These are phyloP conservation scores for Backusella macrospora DNA, from an alignment of 192 early-diverging fungal species.

Conservation along the genomic window DNA sequence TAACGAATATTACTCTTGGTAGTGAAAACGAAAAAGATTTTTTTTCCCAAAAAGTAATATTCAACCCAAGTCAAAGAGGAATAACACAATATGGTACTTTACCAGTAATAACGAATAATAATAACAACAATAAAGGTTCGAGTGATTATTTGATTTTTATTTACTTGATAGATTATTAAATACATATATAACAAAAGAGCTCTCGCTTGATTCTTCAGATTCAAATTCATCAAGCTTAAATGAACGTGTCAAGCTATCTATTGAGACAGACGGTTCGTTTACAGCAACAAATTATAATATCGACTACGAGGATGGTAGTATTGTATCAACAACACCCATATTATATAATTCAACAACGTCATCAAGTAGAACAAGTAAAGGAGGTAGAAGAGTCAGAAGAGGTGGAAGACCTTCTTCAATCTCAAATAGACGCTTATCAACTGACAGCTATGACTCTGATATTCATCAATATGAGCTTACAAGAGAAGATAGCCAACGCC, in stretches of 20 bases:
- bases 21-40: constrained; percentile 12
- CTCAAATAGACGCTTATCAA: constrained; percentile 2
- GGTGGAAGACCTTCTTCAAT: neutral
- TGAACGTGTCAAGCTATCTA: neutral
- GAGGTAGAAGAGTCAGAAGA: neutral
- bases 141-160: neutral
- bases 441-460: neutral
- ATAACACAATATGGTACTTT: constrained; percentile 4
- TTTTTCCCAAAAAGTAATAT: neutral
- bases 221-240: neutral
- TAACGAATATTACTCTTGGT: constrained; percentile 36
- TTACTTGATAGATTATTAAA: neutral
- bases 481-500: constrained; percentile 37
- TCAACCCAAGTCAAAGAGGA: neutral
- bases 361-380: neutral
- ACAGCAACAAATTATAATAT: neutral
- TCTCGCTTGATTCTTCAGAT: neutral
- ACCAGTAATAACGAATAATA: neutral
- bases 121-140: neutral
- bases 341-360: neutral
- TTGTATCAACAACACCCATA: neutral
- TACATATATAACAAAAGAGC: neutral
- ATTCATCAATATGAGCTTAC: constrained; percentile 37
- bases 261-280: neutral
- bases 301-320: neutral